These are phyloP conservation scores for Volvox africanus DNA, from an alignment of 139 green algal genomes.

Conservation along the genomic window DNA sequence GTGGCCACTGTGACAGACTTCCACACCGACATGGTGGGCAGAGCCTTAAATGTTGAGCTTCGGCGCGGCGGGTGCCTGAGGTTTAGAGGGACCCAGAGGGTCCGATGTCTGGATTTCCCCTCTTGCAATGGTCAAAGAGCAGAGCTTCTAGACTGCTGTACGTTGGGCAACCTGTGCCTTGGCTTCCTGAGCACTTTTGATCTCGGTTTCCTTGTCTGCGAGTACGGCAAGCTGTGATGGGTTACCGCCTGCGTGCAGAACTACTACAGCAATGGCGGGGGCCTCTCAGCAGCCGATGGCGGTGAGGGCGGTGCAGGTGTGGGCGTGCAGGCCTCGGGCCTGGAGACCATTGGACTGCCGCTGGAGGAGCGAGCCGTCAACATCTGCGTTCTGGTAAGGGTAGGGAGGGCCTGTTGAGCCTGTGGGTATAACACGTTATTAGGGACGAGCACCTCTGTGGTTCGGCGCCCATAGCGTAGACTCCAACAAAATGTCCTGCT, in stretches of 20 bases:
- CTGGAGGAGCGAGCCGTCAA: slow-evolving; percentile 12
- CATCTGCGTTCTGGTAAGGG: slow-evolving; percentile 40
- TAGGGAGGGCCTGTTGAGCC: not conserved
- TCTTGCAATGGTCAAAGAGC: no score
- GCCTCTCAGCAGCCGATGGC: not conserved
- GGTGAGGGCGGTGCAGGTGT: not conserved
- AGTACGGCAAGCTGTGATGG: no score
- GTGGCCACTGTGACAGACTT: slow-evolving; percentile 32
- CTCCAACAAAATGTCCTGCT: not conserved
- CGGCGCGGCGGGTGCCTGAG: not conserved
- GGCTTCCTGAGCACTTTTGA: no score
- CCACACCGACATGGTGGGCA: not conserved
- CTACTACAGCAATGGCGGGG: slow-evolving; percentile 1
- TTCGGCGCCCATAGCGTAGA: not conserved
- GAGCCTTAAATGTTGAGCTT: not conserved
- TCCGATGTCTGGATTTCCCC: no score
- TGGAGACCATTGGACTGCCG: slow-evolving; percentile 6
- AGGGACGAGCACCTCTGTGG: not conserved
- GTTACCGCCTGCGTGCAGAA: not conserved
- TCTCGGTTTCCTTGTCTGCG: no score
- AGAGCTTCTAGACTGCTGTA: no score
- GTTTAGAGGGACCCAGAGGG: no score
- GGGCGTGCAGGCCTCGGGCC: slow-evolving; percentile 17
- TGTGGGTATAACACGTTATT: no score
- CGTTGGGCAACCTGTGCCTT: no score